phyloP scores from a whole-genome alignment of 1,139 yeast genomes.

The Saccharomyces hybrid region DNA sequence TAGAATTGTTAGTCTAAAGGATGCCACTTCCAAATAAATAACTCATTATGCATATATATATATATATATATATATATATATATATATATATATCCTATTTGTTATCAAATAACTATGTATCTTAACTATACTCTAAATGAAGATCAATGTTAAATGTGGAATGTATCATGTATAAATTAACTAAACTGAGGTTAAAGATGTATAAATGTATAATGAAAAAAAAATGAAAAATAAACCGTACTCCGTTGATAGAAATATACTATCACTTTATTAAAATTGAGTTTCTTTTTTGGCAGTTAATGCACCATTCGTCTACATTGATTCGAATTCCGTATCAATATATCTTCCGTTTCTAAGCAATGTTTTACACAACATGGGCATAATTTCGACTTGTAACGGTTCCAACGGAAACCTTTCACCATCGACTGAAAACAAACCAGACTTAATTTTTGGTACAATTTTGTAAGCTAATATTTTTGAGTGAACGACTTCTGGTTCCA shows the following conservation, averaged over 20 bases:
- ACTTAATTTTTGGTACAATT: slow-evolving; percentile 52
- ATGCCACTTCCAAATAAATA: slow-evolving; percentile 31
- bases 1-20: slow-evolving; percentile 86
- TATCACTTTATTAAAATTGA: neutral
- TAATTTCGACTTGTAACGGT: slow-evolving; percentile 75
- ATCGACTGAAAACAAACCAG: slow-evolving; percentile 70
- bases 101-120: neutral
- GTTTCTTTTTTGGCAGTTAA: neutral
- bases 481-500: slow-evolving; percentile 58
- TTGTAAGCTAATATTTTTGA: slow-evolving; percentile 72
- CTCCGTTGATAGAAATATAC: neutral
- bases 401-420: slow-evolving; percentile 80
- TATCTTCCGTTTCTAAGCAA: slow-evolving; percentile 34
- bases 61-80: neutral
- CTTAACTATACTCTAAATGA: neutral
- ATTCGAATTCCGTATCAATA: slow-evolving; percentile 31
- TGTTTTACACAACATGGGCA: slow-evolving; percentile 42
- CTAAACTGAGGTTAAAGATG: too few relatives aligned
- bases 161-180: neutral
- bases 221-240: slow-evolving; percentile 3
- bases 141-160: neutral
- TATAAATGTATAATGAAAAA: neutral
- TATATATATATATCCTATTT: neutral
- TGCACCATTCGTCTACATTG: neutral
- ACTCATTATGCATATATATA: neutral